Evolutionary conservation across 371 early-diverging fungal species (phyloP).

Genomic region (Mucor lusitanicus): DNA sequence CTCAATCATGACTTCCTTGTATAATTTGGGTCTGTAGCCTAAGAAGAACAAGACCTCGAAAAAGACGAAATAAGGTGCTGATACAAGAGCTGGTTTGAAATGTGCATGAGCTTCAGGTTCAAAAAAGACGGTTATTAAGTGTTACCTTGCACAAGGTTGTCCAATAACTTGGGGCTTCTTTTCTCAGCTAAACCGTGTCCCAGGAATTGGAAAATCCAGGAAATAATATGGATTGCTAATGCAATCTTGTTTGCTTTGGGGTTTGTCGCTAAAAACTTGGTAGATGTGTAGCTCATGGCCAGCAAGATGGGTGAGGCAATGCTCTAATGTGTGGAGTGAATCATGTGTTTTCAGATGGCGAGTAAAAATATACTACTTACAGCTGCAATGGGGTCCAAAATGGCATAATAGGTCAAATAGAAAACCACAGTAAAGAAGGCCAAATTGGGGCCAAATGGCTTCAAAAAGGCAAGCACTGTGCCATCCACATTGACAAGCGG

Average conservation of each 20-base stretch:
- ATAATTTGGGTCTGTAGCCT: constrained; percentile 81
- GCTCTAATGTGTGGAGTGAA: constrained; percentile 24
- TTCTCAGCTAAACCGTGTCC: constrained; percentile 88
- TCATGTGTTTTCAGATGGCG: neutral
- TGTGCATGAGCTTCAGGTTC: neutral
- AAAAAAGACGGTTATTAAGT: neutral
- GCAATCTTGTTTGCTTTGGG: constrained; percentile 59
- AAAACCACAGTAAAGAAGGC: constrained; percentile 54
- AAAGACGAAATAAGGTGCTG: constrained; percentile 95
- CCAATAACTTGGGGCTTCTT: constrained; percentile 87
- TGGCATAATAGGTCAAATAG: constrained; percentile 75
- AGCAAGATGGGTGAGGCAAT: constrained; percentile 66
- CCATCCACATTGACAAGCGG: constrained; percentile 33
- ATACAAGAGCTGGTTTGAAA: constrained; percentile 67
- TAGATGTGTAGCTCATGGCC: constrained; percentile 60
- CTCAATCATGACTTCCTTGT: constrained; percentile 61
- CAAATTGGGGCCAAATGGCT: constrained; percentile 57
- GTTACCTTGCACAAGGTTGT: constrained; percentile 83
- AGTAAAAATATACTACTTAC: constrained; percentile 29
- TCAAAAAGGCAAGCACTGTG: constrained; percentile 16
- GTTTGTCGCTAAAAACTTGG: constrained; percentile 49
- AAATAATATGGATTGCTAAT: constrained; percentile 59
- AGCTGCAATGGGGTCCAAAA: constrained; percentile 81
- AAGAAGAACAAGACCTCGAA: constrained; percentile 84
- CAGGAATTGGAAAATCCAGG: constrained; percentile 91